Conservation (phyloP, 176 grass and related monocot genomes). For the Aegilops longissima region DNA sequence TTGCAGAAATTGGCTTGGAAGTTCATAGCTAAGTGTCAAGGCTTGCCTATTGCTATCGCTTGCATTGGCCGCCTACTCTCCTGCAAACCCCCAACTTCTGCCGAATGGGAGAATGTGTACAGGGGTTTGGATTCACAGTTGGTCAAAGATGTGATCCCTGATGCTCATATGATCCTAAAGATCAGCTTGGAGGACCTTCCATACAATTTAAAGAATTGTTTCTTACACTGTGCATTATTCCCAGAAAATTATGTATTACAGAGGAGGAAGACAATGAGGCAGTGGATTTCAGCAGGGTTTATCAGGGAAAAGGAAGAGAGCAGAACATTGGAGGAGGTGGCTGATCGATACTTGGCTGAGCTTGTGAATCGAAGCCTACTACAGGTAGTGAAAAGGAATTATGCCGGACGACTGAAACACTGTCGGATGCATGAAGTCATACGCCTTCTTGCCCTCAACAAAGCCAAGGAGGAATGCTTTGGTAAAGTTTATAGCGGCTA, state of each 20-base stretch:
- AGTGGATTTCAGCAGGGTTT: background rate
- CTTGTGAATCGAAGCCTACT: conserved; percentile 32
- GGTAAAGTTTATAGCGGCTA: no score
- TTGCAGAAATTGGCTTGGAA: background rate
- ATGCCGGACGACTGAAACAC: background rate
- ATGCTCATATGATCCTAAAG: no score
- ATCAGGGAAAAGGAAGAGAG: background rate
- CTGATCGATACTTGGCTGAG: conserved; percentile 20
- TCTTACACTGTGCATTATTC: background rate
- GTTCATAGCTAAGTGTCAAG: conserved; percentile 6
- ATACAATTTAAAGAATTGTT: background rate
- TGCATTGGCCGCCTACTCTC: no score
- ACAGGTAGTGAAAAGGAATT: conserved; percentile 14
- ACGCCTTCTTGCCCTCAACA: no score
- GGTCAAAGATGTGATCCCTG: no score
- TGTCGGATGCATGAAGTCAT: conserved; percentile 15
- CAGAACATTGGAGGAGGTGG: conserved; percentile 43
- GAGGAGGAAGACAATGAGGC: background rate
- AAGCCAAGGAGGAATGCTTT: no score
- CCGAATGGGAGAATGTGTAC: no score
- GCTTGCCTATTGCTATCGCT: background rate
- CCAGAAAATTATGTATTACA: background rate
- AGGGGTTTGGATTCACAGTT: no score
- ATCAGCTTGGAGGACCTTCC: no score
- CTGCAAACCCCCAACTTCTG: no score